A percentile compares a stretch with the other conserved stretches of the same genome.
phyloP scores from a whole-genome alignment of 2,329 filamentous ascomycete species.

The Fusarium sp. region DNA sequence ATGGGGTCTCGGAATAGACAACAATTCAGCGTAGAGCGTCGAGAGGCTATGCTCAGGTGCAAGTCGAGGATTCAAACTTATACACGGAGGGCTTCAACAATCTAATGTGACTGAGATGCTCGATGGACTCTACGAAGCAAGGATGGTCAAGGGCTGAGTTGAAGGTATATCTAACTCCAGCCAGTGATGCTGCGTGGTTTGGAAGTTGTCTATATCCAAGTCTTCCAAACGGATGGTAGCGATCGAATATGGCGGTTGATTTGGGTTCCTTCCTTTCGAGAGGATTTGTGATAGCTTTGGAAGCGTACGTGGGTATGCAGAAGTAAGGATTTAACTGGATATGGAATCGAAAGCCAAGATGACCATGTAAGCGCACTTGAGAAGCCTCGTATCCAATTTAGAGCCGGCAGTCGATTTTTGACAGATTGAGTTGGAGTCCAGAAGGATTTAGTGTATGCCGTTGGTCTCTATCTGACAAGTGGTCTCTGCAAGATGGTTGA shows the following conservation, averaged over 20 bases:
- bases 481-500: conserved; percentile 35
- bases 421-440: conserved; percentile 17
- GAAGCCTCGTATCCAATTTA: conserved; percentile 30
- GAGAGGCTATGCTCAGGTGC: conserved; percentile 15
- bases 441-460: conserved; percentile 29
- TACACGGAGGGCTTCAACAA: conserved; percentile 34
- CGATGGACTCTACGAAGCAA: conserved; percentile 40
- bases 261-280: conserved; percentile 38
- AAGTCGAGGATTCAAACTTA: conserved; percentile 32
- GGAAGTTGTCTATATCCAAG: conserved; percentile 27
- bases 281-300: conserved; percentile 26
- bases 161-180: conserved; percentile 24
- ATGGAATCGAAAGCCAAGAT: conserved; percentile 28
- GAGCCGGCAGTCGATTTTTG: conserved; percentile 25
- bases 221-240: conserved; percentile 48
- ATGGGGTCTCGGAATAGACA: conserved; percentile 28
- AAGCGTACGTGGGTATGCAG: conserved; percentile 53
- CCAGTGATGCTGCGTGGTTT: conserved; percentile 13
- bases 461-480: conserved; percentile 31
- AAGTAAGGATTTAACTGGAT: conserved; percentile 40
- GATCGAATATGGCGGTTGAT: conserved; percentile 51
- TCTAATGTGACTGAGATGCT: conserved; percentile 31
- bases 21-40: conserved; percentile 23
- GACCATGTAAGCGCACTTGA: conserved; percentile 27
- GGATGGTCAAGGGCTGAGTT: conserved; percentile 23